Percentiles rank a stretch among this genome's conserved stretches.
phyloP scores from a whole-genome alignment of 78 protist species.

The Planoprotostelium fungivorum region DNA sequence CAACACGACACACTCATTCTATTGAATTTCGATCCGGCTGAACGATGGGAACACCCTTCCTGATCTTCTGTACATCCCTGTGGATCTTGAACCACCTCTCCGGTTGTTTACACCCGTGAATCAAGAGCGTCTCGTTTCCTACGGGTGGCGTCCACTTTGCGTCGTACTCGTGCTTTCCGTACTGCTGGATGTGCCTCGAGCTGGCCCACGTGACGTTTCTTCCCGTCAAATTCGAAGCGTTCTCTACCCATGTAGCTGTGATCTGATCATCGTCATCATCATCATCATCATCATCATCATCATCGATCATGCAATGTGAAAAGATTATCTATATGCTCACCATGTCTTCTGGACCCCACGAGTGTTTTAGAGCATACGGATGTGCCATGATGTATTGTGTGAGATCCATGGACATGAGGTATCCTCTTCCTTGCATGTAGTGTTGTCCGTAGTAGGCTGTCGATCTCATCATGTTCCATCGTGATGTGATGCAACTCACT shows the following conservation, averaged over 20 bases:
- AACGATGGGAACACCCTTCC: background rate
- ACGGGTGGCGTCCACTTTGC: background rate
- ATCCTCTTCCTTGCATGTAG: background rate
- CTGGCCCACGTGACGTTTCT: background rate
- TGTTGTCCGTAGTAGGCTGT: background rate
- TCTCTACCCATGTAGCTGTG: background rate
- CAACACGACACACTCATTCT: too few relatives aligned
- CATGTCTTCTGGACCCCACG: background rate
- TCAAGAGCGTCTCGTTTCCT: background rate
- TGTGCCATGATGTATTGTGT: background rate
- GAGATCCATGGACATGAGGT: background rate
- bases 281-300: too few relatives aligned
- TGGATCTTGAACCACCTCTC: background rate
- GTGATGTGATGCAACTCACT: background rate
- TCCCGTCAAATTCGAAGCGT: background rate
- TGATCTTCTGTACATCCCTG: background rate
- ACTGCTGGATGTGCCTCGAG: background rate
- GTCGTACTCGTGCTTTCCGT: background rate
- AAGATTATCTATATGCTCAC: background rate
- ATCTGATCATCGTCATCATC: background rate
- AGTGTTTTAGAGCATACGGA: background rate
- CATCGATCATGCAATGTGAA: too few relatives aligned
- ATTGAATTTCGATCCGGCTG: background rate
- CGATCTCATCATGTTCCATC: background rate
- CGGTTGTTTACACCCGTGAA: background rate